A percentile compares a stretch with the other conserved stretches of the same genome.
phyloP scores from a whole-genome alignment of 108 stramenopile genomes.

The Cylindrotheca closterium region DNA sequence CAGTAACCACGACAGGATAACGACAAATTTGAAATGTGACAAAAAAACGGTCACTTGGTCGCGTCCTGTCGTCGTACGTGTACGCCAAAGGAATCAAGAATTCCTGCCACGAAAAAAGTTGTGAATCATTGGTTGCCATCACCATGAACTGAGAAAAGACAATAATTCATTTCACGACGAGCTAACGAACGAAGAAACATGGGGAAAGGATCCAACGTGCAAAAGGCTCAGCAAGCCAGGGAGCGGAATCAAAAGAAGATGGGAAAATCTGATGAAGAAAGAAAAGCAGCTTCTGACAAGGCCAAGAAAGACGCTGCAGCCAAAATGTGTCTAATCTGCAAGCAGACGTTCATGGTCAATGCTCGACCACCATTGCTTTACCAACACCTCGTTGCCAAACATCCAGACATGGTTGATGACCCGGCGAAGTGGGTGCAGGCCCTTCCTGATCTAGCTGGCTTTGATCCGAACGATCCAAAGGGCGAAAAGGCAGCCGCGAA shows the following conservation, averaged over 20 bases:
- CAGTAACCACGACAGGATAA: too few species aligned
- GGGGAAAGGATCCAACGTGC: conserved; percentile 91
- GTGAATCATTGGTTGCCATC: too few species aligned
- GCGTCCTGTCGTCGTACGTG: too few species aligned
- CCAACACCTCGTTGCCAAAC: conserved; percentile 77
- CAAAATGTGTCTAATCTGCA: conserved; percentile 79
- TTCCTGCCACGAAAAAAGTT: too few species aligned
- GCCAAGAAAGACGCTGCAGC: conserved; percentile 71
- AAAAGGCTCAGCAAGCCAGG: conserved; percentile 81
- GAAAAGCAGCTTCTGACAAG: conserved; percentile 78
- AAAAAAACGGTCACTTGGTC: too few species aligned
- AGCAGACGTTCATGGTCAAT: conserved; percentile 91
- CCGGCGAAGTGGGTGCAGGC: conserved; percentile 54
- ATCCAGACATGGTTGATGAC: conserved; percentile 49
- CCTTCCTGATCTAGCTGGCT: conserved; percentile 70
- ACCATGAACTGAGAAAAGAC: too few species aligned
- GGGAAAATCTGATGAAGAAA: conserved; percentile 85
- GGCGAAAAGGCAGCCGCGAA: conserved; percentile 38
- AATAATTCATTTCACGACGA: too few species aligned
- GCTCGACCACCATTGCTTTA: conserved; percentile 61
- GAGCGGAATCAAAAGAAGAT: conserved; percentile 84
- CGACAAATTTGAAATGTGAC: too few species aligned
- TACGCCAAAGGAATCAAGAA: too few species aligned
- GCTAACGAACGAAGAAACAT: conserved; percentile 32
- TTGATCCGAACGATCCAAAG: conserved; percentile 69